Evolutionary conservation across 257 asterid species (phyloP).

Genomic region (Nicotiana sylvestris): DNA sequence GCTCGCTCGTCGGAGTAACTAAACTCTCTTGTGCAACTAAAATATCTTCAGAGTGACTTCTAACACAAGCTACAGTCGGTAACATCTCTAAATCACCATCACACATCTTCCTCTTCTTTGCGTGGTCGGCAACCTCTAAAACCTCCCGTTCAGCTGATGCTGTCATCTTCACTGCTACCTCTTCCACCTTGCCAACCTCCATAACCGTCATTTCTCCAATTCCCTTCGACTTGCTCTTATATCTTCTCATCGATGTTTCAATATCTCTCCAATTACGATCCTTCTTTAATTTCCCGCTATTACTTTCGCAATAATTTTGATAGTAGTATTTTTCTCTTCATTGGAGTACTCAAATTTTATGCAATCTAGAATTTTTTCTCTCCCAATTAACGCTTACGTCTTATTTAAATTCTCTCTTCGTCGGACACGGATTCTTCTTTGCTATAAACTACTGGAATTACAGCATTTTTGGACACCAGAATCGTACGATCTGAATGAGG

Average conservation of each 20-base stretch:
- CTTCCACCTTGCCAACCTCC: conserved; percentile 5
- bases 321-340: neutral
- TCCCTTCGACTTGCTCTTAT: conserved; percentile 27
- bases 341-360: neutral
- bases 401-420: neutral
- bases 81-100: conserved; percentile 26
- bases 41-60: neutral
- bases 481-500: conserved; percentile 22
- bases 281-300: neutral
- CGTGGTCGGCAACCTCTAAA: conserved; percentile 4
- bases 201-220: conserved; percentile 24
- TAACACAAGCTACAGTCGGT: conserved; percentile 23
- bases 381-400: neutral
- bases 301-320: neutral
- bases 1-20: conserved; percentile 18
- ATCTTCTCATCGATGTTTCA: conserved; percentile 5
- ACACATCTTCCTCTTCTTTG: conserved; percentile 42
- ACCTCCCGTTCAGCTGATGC: conserved; percentile 6
- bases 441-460: conserved; percentile 6
- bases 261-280: neutral
- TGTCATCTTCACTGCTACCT: conserved; percentile 16
- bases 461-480: conserved; percentile 18
- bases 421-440: neutral
- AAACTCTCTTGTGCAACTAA: conserved; percentile 19
- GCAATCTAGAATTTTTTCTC: neutral